Conservation (phyloP, 2,329 filamentous ascomycete genomes). For the Aspergillus bombycis region DNA sequence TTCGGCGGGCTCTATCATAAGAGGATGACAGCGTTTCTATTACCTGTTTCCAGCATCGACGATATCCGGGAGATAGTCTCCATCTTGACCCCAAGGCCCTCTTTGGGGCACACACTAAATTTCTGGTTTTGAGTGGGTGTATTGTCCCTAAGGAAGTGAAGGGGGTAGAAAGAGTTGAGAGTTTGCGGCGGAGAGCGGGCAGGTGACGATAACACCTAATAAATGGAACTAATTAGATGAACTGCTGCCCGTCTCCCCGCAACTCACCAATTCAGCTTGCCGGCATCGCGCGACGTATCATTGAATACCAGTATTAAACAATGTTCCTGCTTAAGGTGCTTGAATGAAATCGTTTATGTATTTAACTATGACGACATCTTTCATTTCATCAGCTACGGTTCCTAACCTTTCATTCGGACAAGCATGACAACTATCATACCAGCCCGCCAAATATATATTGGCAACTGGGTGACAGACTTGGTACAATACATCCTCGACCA, state of each 20-base stretch:
- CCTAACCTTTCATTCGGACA: background rate
- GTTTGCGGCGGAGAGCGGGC: slow-evolving; percentile 14
- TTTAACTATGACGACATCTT: background rate
- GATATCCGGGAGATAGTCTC: slow-evolving; percentile 96
- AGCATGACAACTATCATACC: slow-evolving; percentile 17
- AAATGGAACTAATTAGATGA: background rate
- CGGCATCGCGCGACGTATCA: background rate
- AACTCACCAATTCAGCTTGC: background rate
- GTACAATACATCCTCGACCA: slow-evolving; percentile 65
- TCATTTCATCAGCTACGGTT: background rate
- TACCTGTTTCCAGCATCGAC: slow-evolving; percentile 91
- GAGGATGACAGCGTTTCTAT: slow-evolving; percentile 10
- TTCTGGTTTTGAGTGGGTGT: slow-evolving; percentile 4
- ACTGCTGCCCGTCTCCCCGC: background rate
- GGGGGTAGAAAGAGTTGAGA: slow-evolving; percentile 11
- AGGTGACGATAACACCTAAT: slow-evolving; percentile 9
- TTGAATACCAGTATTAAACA: background rate
- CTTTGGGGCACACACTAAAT: slow-evolving; percentile 5
- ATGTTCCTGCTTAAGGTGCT: background rate
- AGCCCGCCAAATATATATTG: slow-evolving; percentile 43
- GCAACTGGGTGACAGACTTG: slow-evolving; percentile 57
- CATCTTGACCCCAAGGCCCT: slow-evolving; percentile 59
- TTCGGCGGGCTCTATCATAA: background rate
- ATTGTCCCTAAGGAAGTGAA: background rate
- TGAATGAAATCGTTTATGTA: background rate